These are phyloP conservation scores for Eurotiales sp. DNA, from an alignment of 2,329 filamentous ascomycete species.

Conservation along the genomic window DNA sequence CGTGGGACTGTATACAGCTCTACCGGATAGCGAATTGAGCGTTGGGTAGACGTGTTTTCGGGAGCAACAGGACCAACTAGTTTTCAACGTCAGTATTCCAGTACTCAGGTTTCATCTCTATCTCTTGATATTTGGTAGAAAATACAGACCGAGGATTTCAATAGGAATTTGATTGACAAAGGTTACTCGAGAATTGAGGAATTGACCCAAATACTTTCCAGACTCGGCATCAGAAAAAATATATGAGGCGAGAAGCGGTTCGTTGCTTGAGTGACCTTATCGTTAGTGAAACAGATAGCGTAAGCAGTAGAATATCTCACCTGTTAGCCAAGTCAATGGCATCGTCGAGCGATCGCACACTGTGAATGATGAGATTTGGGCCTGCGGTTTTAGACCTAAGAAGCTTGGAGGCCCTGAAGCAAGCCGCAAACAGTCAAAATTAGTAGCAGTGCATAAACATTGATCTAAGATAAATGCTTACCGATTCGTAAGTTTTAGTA, in stretches of 20 bases:
- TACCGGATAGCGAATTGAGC: slow-evolving; percentile 40
- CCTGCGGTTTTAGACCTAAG: slow-evolving; percentile 40
- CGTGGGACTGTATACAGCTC: slow-evolving; percentile 45
- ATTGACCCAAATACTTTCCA: slow-evolving; percentile 60
- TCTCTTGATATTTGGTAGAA: background rate
- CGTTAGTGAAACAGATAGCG: slow-evolving; percentile 15
- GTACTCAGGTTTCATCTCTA: too few relatives aligned
- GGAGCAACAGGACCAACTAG: slow-evolving; percentile 3
- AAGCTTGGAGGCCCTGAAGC: slow-evolving; percentile 15
- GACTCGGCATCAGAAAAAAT: slow-evolving; percentile 49
- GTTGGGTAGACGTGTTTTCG: slow-evolving; percentile 34
- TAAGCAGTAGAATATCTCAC: too few relatives aligned
- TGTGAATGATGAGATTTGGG: slow-evolving; percentile 44
- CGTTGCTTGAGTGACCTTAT: slow-evolving; percentile 25
- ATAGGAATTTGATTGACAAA: slow-evolving; percentile 58
- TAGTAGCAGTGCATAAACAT: too few relatives aligned
- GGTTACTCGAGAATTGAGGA: slow-evolving; percentile 48
- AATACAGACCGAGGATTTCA: slow-evolving; percentile 45
- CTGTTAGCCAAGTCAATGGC: slow-evolving; percentile 47
- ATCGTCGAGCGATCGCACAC: slow-evolving; percentile 52
- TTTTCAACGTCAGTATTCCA: background rate
- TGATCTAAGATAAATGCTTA: too few relatives aligned
- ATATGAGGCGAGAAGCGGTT: slow-evolving; percentile 51
- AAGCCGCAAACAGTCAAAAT: background rate
- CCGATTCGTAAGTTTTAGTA: too few relatives aligned